Evolutionary conservation across 83 land plant genomes (phyloP), one percentile per base, ranked within the genome.

Genomic region (Larix sibirica): DNA sequence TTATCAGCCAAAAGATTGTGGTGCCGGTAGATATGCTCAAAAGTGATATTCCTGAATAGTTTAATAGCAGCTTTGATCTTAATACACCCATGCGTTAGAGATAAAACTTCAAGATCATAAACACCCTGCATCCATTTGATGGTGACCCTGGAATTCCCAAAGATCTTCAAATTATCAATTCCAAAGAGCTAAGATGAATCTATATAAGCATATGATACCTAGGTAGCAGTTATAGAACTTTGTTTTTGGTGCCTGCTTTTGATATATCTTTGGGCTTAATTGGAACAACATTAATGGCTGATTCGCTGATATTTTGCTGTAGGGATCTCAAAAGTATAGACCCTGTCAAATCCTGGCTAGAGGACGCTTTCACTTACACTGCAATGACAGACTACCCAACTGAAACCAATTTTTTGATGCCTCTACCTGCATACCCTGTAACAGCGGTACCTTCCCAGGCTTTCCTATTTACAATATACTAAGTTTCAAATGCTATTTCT

Each of bases 311-410:
- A 44, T 44, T 36, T 17, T 73, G 83, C 13, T 82, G 12, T 84
- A 90, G 90, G 63, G 81, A 69, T 20, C 44, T 88, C 16, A 47
- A 67, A 36, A 82, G 82, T 42, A 81, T 84, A 18, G 63, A 80
- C 20, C 79, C 83, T 31, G 17, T 93, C 10, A 80, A 33, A 24
- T 69, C 61, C 66, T 93, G 93, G 96, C 81, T 93, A 20, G 2
- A 23, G 0, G 78, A 84, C 21, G 94, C 96, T 1, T 90, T 71
- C 68, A 38, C 73, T 7, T 91, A 91, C 80, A 81, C 92, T 8
- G 92, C 94, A 65, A 93, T 95, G 96, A 87, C 88, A 0, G 88
- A 95, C 85, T 95, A 93, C 82, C 98, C 98, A 17, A 90, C 92
- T 56, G 81, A 88, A 23, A 79, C 98, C 23, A 86, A 89, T 73